Conservation (phyloP, 148 eudicot genomes). For the Persicaria maculosa region DNA sequence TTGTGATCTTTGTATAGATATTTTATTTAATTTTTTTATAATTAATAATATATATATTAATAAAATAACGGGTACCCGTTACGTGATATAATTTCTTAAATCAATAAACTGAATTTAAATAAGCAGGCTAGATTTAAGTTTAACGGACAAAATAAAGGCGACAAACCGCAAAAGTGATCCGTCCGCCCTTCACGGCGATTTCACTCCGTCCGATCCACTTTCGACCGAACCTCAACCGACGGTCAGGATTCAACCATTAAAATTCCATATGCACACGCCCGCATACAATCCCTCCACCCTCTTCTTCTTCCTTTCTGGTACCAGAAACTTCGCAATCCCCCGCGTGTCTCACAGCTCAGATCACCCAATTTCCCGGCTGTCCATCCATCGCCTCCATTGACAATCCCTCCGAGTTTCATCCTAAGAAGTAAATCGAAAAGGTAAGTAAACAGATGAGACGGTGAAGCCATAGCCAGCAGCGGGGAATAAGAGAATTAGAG, state of each 20-base stretch:
- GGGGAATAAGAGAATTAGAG: background rate
- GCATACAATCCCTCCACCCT: background rate
- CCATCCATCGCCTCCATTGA: conserved; percentile 4
- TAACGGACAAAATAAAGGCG: background rate
- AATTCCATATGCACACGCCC: background rate
- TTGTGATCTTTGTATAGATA: too few relatives aligned
- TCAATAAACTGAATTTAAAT: background rate
- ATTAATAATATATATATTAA: too few relatives aligned
- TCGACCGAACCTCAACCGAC: background rate
- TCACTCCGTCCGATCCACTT: background rate
- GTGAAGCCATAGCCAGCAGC: background rate
- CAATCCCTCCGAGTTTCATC: background rate
- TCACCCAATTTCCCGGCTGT: conserved; percentile 1
- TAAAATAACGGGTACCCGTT: too few relatives aligned
- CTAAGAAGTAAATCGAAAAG: background rate
- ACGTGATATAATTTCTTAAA: background rate
- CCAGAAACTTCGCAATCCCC: conserved; percentile 9
- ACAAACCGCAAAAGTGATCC: background rate
- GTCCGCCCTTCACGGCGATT: background rate
- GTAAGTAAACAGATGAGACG: background rate
- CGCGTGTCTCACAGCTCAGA: background rate
- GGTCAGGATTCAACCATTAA: background rate
- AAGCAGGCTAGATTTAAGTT: background rate
- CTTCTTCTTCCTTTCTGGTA: conserved; percentile 4
- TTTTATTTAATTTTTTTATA: too few relatives aligned